Percentiles rank a stretch among this genome's conserved stretches.
Conservation (phyloP, 305 asterid species). For the Fraxinus latifolia region DNA sequence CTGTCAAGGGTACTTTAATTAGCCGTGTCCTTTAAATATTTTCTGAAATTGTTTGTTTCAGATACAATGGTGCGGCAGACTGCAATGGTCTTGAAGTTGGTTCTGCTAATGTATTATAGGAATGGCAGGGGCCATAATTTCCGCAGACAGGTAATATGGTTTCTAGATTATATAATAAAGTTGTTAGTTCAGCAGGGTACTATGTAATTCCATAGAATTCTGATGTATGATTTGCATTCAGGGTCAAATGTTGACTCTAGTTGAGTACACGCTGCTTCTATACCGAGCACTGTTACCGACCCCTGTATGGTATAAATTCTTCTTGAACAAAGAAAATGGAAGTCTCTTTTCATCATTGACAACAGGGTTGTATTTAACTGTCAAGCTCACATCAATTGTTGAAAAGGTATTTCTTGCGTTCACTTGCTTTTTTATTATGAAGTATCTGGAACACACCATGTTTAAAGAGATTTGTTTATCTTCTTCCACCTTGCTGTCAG, state of each 20-base stretch:
- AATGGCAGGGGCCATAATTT: conserved; percentile 85
- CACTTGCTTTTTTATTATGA: not conserved
- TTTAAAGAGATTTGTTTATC: not conserved
- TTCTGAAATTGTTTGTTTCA: not conserved
- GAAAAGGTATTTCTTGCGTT: conserved; percentile 56
- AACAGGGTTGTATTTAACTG: conserved; percentile 82
- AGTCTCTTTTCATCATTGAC: conserved; percentile 85
- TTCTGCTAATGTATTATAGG: conserved; percentile 69
- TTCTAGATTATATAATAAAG: conserved; percentile 12
- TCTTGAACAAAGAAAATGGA: conserved; percentile 89
- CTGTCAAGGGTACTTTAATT: not conserved
- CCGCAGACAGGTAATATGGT: conserved; percentile 69
- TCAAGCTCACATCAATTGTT: conserved; percentile 80
- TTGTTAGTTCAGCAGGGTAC: not conserved
- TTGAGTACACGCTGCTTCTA: conserved; percentile 77
- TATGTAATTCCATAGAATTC: conserved; percentile 12
- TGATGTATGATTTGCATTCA: conserved; percentile 38
- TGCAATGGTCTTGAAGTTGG: not conserved
- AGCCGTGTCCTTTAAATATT: not conserved
- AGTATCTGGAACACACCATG: not conserved
- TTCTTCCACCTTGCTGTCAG: conserved; percentile 36
- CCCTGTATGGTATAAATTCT: conserved; percentile 95
- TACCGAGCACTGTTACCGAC: conserved; percentile 88
- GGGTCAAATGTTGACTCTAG: conserved; percentile 93
- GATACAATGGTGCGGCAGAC: not conserved